Base-by-base conservation (phyloP, 1,284 basidiomycete genomes). In the Rhizoctonia solani region DNA sequence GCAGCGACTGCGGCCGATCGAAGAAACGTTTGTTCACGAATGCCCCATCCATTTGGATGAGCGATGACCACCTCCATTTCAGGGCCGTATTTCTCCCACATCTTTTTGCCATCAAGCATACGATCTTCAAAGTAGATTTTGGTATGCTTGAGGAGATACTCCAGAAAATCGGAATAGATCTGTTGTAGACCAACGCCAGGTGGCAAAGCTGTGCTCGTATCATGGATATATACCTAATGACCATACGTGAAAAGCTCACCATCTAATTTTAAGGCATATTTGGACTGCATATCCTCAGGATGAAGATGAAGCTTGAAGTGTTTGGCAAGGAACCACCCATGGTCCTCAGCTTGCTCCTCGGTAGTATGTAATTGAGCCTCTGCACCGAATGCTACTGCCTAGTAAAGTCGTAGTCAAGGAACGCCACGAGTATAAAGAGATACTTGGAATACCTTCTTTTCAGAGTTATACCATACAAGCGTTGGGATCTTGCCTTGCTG, bases 31-130 rank as follows among this genome's bases (percentile, higher is more conserved):
- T 69, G 68, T 49, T 69, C 68, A 6, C 54, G 54, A 21, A 69
- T 25, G 6, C 66, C 68, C 68, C 68, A 69, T 8, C 68, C 68
- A 52, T 69, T 69, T 2, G 68, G 68, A 21, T 69, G 66, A 19
- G 68, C 66, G 32, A 69, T 61, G 2, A 69, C 56, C 1, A 69
- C 42, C 21, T 69, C 68, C 34, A 65, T 56, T 16, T 21, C 21
- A 13, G 50, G 21, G 4, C n/a, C 29, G 21, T 54, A 66, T 16
- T n/a, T 47, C 21, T 69, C 66, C 68, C 68, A 69, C 2, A 67
- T 61, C 13, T 30, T 25, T 6, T 37, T 21, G 1, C 68, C 68
- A 11, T 69, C 65, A 3, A 67, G 21, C 5, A 67, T 67, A 3
- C 68, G 55, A 11, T 58, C 52, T 27, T 59, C 46, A 37, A 69